Conservation (phyloP, 2,329 filamentous ascomycete genomes). For the Fusarium decemcellulare region DNA sequence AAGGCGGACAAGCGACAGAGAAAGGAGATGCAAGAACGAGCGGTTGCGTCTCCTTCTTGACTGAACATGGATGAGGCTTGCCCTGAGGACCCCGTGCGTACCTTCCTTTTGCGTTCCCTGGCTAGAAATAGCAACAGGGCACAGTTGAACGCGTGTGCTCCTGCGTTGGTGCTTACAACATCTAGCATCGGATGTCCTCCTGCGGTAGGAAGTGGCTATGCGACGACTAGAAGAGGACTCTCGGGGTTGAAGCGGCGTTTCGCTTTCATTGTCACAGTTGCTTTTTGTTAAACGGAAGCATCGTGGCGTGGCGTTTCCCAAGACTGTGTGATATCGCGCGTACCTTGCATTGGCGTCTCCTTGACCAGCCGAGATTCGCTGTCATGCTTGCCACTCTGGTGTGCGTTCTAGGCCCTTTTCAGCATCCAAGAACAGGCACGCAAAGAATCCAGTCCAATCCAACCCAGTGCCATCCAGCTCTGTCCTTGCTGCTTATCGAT, state of each 20-base stretch:
- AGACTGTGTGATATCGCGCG: conserved; percentile 36
- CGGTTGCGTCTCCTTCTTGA: conserved; percentile 33
- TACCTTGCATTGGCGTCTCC: conserved; percentile 42
- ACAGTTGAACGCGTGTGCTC: conserved; percentile 22
- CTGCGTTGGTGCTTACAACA: background rate
- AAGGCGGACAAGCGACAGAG: conserved; percentile 30
- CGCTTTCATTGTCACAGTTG: conserved; percentile 26
- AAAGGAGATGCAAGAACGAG: conserved; percentile 36
- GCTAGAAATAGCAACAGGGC: conserved; percentile 31
- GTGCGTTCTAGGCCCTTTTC: conserved; percentile 30
- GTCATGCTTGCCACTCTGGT: conserved; percentile 29
- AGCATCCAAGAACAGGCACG: conserved; percentile 32
- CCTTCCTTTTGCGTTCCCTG: conserved; percentile 21
- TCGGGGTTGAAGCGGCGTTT: conserved; percentile 30
- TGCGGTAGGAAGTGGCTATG: conserved; percentile 17
- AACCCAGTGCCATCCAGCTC: background rate
- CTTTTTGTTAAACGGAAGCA: conserved; percentile 28
- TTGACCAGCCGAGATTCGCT: conserved; percentile 3
- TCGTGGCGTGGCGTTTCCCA: conserved; percentile 21
- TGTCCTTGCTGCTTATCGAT: conserved; percentile 29
- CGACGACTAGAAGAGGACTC: conserved; percentile 9
- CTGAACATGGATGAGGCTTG: conserved; percentile 36
- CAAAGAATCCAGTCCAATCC: conserved; percentile 37
- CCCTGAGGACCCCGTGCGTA: conserved; percentile 20
- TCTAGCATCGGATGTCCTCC: background rate